phyloP scores from a whole-genome alignment of 805 yeast species.

The Metschnikowia continentalis region DNA sequence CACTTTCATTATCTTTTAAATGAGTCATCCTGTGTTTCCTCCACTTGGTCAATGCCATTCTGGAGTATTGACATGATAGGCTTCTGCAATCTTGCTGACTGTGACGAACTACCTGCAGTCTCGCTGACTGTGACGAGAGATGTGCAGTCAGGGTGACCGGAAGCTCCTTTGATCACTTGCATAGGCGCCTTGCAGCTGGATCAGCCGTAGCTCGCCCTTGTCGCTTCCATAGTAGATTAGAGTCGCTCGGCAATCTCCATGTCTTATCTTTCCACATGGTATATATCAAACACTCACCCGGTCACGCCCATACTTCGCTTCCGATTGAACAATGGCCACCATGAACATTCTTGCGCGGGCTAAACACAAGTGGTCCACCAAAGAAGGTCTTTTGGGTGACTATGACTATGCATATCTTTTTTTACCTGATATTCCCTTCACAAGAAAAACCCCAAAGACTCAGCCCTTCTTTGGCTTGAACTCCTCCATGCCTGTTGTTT shows the following conservation, averaged over 20 bases:
- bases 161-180: background rate
- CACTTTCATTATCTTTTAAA: too few species aligned
- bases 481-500: slow-evolving; percentile 11
- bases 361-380: slow-evolving; percentile 7
- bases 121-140: too few species aligned
- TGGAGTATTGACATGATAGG: too few species aligned
- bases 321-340: too few species aligned
- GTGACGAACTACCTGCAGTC: too few species aligned
- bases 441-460: slow-evolving; percentile 8
- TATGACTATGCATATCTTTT: slow-evolving; percentile 11
- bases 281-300: background rate
- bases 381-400: slow-evolving; percentile 11
- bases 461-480: slow-evolving; percentile 12
- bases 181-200: background rate
- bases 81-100: too few species aligned
- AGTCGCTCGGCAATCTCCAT: background rate
- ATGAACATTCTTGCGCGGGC: background rate
- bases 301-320: background rate
- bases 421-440: slow-evolving; percentile 10
- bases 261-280: background rate
- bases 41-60: too few species aligned
- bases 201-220: background rate
- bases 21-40: too few species aligned
- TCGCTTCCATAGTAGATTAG: background rate
- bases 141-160: background rate